Conservation (phyloP, 345 rosid species). For the Acer yangbiense region DNA sequence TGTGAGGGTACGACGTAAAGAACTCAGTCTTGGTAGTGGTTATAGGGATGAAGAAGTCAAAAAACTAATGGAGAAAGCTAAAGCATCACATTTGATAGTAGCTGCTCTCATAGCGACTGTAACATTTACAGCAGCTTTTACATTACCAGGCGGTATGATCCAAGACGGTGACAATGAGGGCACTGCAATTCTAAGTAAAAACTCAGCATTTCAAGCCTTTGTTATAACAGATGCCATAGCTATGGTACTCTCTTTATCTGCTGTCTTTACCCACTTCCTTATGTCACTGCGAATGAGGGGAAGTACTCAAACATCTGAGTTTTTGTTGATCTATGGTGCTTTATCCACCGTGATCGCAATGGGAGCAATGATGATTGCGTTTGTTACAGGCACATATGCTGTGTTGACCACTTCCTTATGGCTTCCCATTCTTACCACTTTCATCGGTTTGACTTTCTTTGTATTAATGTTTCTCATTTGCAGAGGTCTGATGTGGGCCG, state of each 20-base stretch:
- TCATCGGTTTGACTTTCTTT: too few species aligned
- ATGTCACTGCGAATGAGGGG: not conserved
- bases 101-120: not conserved
- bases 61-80: not conserved
- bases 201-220: not conserved
- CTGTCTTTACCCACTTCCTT: not conserved
- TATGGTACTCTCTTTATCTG: not conserved
- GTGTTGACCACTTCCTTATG: too few species aligned
- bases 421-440: too few species aligned
- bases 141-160: not conserved
- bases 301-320: fast-evolving
- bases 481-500: too few species aligned
- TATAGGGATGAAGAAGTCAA: not conserved
- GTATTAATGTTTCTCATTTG: too few species aligned
- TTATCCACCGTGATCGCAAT: too few species aligned
- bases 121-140: not conserved
- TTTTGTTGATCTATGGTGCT: too few species aligned
- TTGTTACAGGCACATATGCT: too few species aligned
- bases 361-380: too few species aligned
- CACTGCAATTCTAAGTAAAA: not conserved
- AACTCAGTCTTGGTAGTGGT: too few species aligned
- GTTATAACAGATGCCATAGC: not conserved
- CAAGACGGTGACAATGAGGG: not conserved
- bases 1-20: too few species aligned
- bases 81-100: not conserved